Conservation (phyloP, 257 asterid genomes). For the Misopates orontium region DNA sequence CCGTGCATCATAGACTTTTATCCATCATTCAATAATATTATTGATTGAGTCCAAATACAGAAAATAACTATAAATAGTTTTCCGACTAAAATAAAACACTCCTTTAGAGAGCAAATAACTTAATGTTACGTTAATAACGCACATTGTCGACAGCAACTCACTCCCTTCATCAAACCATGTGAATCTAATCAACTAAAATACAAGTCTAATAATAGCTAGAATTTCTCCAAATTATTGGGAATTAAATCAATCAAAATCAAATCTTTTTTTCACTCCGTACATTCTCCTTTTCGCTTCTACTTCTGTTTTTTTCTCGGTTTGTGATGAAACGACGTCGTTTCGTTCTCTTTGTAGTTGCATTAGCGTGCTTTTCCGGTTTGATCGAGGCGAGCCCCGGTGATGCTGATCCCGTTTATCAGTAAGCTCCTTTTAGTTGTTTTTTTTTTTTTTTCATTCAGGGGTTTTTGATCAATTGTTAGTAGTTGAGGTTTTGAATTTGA, state of each 20-base stretch:
- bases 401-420: conserved; percentile 78
- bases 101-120: too few relatives aligned
- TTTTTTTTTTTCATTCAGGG: neutral
- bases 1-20: too few relatives aligned
- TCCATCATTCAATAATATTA: too few relatives aligned
- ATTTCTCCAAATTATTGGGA: conserved; percentile 30
- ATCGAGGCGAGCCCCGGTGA: conserved; percentile 68
- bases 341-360: conserved; percentile 39
- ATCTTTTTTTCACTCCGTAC: conserved; percentile 19
- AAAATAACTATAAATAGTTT: too few relatives aligned
- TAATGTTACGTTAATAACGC: too few relatives aligned
- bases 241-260: conserved; percentile 30
- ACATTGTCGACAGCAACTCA: too few relatives aligned
- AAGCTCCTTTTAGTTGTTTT: neutral
- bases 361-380: conserved; percentile 42
- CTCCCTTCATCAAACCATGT: too few relatives aligned
- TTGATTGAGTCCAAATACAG: too few relatives aligned
- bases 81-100: too few relatives aligned
- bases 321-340: conserved; percentile 48
- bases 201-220: too few relatives aligned
- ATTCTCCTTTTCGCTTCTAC: conserved; percentile 17
- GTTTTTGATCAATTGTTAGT: conserved; percentile 1
- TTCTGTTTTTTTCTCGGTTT: too few relatives aligned
- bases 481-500: neutral
- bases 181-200: too few relatives aligned